Base-by-base conservation (phyloP, 31 red algal genomes). In the Asparagopsis taxiformis region DNA sequence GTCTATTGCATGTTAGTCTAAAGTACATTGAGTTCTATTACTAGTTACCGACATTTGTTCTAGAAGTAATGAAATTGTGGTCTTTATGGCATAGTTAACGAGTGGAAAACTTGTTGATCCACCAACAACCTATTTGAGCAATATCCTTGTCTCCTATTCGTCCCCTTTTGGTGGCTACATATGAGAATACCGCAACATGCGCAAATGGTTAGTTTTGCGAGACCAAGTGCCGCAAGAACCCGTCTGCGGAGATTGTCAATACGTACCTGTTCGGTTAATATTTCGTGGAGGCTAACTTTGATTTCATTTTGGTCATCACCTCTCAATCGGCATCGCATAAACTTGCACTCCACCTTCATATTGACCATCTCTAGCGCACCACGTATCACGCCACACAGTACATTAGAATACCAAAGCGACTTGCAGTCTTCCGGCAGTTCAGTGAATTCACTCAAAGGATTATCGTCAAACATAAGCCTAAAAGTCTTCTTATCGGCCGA, bases 281-380 rank as follows among this genome's bases (percentile, higher is more conserved):
- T 51, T 37, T 88, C 83, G 39, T 88, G 59, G 46, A 98, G 76
- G 41, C 65, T 78, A 19, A 98, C 72, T 9, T 80, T 62, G 59
- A 98, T 98, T 39, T 98, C 95, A 71, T 98, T 98, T 52, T 31
- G 49, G 25, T 94, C 95, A 51, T 98, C 80, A 0, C 85, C 90
- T 29, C 80, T 70, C 53, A 98, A 50, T 1, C 65, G 62, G 29
- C 68, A 70, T 15, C 77, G 59, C 36, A 84, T 75, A 88, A 94
- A 98, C 10, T 55, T 58, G 48, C 75, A 85, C 20, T 84, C 74
- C 9, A 98, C 95, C 70, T 90, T 82, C 85, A 95, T 95, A 46
- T 95, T 86, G 44, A 95, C 85, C 90, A 94, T 93, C 74, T 98
- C 90, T 61, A 94, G 62, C 13, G 90, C 90, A 22, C 95, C 95